Base-by-base conservation (phyloP, 306 rosid genomes). In the Alnus rubra region DNA sequence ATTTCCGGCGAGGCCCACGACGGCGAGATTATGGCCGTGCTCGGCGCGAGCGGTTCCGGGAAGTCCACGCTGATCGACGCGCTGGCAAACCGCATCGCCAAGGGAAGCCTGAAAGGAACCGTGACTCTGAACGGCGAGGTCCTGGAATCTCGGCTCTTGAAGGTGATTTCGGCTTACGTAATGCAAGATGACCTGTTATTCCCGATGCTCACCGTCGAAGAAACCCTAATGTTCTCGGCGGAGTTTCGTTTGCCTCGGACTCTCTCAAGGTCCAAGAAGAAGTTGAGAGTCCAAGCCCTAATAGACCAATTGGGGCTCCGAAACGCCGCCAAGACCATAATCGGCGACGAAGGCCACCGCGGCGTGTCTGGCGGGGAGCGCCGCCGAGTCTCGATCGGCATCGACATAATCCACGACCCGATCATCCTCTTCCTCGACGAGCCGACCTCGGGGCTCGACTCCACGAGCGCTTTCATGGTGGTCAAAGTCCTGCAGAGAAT, bases 141-240 rank as follows among this genome's bases (percentile, higher is more conserved):
- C 0, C 14, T 95, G 50, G 97, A 87, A 39, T 95, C 99, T 12
- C 78, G 97, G 19, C 84, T 95, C 0, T 65, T 91, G 76, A 95
- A 93, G 73, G 96, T 89, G 82, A 95, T 95, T 13, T 93, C 99
- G 0, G 99, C 98, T 9, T 95, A 95, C 78, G 99, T 95, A 11
- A 95, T 95, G 99, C 99, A 95, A 45, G 99, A 95, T 71, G 99
- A 95, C 67, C 88, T 95, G 3, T 71, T 95, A n/a, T 95, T 93
- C 54, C 99, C 99, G 3, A 95, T 95, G 99, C 92, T 95, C 23
- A 95, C 99, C 0, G 99, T 95, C 4, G 97, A 95, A 73, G 99
- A 95, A 79, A 93, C 99, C 1, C 91, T 95, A 9, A 90, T 84
- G 87, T 95, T 95, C 86, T 89, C 99, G 0, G 99, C 98, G 0